Percentiles rank a stretch among this genome's conserved stretches.
Evolutionary conservation across 495 filamentous ascomycete species (phyloP).

Genomic region (Aspergillus coremiiformis): DNA sequence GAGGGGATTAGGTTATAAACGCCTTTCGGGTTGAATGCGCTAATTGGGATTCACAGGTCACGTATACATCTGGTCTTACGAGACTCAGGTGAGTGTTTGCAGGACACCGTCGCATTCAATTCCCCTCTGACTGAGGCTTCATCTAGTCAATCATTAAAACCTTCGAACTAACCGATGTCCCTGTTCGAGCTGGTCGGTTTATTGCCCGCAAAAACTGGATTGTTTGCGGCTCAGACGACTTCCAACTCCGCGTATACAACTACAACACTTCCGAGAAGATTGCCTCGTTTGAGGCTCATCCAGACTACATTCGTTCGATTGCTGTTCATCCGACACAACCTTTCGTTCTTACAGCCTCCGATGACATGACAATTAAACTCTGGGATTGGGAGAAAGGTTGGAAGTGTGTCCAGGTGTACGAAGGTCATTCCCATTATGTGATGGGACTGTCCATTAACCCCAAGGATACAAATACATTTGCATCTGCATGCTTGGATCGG

Average conservation of each 20-base stretch:
- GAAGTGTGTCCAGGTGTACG: conserved; percentile 97
- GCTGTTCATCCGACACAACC: conserved; percentile 94
- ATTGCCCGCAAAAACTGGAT: conserved; percentile 99
- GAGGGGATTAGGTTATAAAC: background rate
- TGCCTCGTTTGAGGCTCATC: conserved; percentile 95
- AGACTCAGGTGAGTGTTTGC: conserved; percentile 60
- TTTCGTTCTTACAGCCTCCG: conserved; percentile 90
- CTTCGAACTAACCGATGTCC: conserved; percentile 98
- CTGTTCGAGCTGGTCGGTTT: conserved; percentile 93
- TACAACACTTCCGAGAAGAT: conserved; percentile 99
- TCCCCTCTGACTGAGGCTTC: conserved; percentile 8
- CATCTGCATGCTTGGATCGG: conserved; percentile 90
- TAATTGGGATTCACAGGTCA: conserved; percentile 54
- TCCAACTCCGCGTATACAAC: conserved; percentile 92
- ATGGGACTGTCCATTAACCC: conserved; percentile 99
- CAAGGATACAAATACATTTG: conserved; percentile 98
- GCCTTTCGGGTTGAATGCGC: conserved; percentile 12
- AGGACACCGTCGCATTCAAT: background rate
- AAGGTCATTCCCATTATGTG: conserved; percentile 96
- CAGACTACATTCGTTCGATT: conserved; percentile 97
- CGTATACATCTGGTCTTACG: conserved; percentile 99
- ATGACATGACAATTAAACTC: conserved; percentile 99
- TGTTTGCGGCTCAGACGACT: conserved; percentile 96
- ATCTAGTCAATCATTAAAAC: conserved; percentile 85
- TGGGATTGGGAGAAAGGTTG: conserved; percentile 99